Conservation (phyloP, 805 yeast species). For the Ogataea haglerorum region DNA sequence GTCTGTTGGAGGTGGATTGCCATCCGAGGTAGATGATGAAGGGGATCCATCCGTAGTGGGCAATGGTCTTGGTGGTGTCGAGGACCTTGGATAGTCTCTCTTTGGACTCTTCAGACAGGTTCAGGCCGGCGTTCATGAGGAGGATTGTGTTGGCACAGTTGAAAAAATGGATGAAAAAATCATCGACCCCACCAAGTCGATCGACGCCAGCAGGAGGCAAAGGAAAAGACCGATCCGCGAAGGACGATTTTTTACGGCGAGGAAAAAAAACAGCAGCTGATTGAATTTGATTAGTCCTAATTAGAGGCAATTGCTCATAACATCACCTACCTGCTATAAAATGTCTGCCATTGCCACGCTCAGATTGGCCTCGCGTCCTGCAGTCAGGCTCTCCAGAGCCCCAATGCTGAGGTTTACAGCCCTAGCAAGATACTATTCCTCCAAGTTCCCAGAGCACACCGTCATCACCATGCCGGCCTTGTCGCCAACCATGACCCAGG, state of each 20-base stretch:
- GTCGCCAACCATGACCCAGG: conserved; percentile 99
- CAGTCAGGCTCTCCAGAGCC: conserved; percentile 18
- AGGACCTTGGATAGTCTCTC: conserved; percentile 85
- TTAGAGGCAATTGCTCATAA: conserved; percentile 2
- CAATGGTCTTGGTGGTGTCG: conserved; percentile 78
- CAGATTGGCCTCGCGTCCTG: conserved; percentile 31
- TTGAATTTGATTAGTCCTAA: not conserved
- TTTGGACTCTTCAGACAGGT: conserved; percentile 48
- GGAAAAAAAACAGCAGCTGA: conserved; percentile 16
- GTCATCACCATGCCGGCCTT: conserved; percentile 97
- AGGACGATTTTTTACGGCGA: conserved; percentile 4
- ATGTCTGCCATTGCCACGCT: conserved; percentile 35
- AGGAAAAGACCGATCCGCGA: conserved; percentile 26
- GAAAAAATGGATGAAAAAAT: conserved; percentile 6
- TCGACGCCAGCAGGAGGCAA: conserved; percentile 10
- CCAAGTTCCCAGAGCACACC: conserved; percentile 52
- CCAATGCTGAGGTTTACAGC: conserved; percentile 13
- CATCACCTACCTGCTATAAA: conserved; percentile 3
- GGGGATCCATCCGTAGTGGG: conserved; percentile 98
- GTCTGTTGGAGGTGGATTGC: conserved; percentile 78
- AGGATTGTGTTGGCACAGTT: not conserved
- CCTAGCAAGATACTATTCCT: conserved; percentile 24
- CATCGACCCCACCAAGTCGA: conserved; percentile 5
- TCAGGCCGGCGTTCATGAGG: conserved; percentile 35
- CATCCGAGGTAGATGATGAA: conserved; percentile 89